phyloP scores from a whole-genome alignment of 2,329 filamentous ascomycete species.

The Penicillium glabrum region DNA sequence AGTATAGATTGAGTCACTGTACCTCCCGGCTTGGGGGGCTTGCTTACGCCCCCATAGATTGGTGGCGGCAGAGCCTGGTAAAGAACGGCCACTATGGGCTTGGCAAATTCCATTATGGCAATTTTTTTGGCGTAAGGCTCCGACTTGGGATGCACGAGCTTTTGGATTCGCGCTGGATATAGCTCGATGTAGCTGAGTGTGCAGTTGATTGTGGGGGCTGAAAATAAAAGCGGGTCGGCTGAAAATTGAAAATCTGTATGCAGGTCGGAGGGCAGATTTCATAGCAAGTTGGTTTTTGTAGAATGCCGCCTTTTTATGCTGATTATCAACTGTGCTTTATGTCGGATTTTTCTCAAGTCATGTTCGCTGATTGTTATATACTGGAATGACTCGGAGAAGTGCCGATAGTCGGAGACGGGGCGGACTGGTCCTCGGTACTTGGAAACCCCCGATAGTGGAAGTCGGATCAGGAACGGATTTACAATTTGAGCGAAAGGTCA shows the following conservation, averaged over 20 bases:
- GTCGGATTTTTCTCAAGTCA: not conserved
- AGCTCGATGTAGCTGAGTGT: not conserved
- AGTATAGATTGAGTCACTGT: constrained; percentile 1
- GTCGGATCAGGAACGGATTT: not conserved
- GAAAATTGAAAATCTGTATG: not conserved
- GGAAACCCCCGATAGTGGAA: not conserved
- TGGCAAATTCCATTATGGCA: not conserved
- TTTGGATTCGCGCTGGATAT: not conserved
- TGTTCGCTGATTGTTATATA: not conserved
- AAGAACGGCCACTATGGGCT: constrained; percentile 43
- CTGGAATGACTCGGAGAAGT: not conserved
- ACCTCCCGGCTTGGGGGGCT: constrained; percentile 53
- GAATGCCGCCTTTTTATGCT: not conserved
- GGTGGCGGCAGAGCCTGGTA: constrained; percentile 51
- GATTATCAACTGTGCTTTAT: not conserved
- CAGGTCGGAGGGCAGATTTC: not conserved
- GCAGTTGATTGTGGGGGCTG: not conserved
- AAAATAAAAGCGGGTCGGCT: not conserved
- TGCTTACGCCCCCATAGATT: constrained; percentile 48
- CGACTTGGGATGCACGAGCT: not conserved
- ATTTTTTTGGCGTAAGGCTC: not conserved
- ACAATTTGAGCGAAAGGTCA: not conserved
- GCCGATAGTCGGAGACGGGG: constrained; percentile 11
- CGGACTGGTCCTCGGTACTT: not conserved
- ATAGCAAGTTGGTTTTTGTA: not conserved